Evolutionary conservation across 495 filamentous ascomycete species (phyloP).

Genomic region (Penicillium paradoxum): DNA sequence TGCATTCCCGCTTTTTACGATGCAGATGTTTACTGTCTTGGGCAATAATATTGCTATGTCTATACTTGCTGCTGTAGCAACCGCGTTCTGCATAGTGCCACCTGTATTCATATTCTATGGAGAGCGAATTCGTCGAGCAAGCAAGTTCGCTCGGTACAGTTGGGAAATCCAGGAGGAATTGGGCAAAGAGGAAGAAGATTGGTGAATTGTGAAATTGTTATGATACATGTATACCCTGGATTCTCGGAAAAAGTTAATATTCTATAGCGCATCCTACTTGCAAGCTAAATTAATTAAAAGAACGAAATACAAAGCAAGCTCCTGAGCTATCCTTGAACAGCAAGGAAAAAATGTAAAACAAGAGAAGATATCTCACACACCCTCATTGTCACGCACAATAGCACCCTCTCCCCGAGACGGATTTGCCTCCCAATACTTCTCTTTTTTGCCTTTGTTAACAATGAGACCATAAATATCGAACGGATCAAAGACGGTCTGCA

Average conservation of each 20-base stretch:
- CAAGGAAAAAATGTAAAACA: not conserved
- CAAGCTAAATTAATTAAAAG: not conserved
- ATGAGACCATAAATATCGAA: slow-evolving; percentile 61
- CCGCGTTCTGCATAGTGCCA: slow-evolving; percentile 41
- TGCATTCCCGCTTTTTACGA: slow-evolving; percentile 43
- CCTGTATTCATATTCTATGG: slow-evolving; percentile 43
- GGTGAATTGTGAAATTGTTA: slow-evolving; percentile 3
- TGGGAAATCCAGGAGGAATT: slow-evolving; percentile 32
- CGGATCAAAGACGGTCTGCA: slow-evolving; percentile 59
- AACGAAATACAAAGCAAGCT: not conserved
- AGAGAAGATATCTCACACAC: not conserved
- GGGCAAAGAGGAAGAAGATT: slow-evolving; percentile 24
- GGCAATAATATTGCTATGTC: slow-evolving; percentile 43
- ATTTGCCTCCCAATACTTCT: slow-evolving; percentile 53
- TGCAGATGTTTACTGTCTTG: slow-evolving; percentile 39
- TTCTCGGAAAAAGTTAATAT: not conserved
- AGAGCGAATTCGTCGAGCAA: slow-evolving; percentile 35
- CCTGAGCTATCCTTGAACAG: not conserved
- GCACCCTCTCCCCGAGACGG: not conserved
- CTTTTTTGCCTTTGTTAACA: slow-evolving; percentile 43
- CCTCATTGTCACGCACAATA: not conserved
- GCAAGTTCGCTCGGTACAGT: slow-evolving; percentile 46
- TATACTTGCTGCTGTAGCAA: slow-evolving; percentile 41
- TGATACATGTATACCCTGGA: not conserved
- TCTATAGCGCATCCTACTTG: not conserved